A percentile compares a stretch with the other conserved stretches of the same genome.
These are phyloP conservation scores for Suillus sp. DNA, from an alignment of 768 basidiomycete genomes.

Conservation along the genomic window DNA sequence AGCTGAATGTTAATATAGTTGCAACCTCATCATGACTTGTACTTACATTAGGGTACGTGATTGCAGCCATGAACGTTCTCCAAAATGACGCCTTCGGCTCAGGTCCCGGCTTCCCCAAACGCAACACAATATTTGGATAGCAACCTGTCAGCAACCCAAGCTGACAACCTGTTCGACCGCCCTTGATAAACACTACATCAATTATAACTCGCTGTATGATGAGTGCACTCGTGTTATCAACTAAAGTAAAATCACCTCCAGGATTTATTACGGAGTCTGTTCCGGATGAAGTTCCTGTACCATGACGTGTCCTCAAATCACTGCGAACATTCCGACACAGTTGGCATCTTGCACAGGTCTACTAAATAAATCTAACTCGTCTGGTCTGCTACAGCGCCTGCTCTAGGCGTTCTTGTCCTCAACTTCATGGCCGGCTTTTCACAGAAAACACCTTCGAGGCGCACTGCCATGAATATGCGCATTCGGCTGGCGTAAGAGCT, in stretches of 20 bases:
- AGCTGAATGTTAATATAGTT: constrained; percentile 3
- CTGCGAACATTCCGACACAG: too few relatives aligned
- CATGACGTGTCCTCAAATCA: too few relatives aligned
- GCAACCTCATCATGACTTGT: too few relatives aligned
- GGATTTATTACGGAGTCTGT: too few relatives aligned
- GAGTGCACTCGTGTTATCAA: background rate
- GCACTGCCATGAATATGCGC: background rate
- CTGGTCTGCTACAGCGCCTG: background rate
- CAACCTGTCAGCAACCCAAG: background rate
- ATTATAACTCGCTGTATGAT: background rate
- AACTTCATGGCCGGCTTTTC: background rate
- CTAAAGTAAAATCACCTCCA: background rate
- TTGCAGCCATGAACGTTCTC: background rate
- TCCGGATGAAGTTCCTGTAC: background rate
- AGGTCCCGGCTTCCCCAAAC: background rate
- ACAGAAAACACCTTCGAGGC: background rate
- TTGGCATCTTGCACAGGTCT: too few relatives aligned
- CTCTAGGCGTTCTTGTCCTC: background rate
- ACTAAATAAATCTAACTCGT: background rate
- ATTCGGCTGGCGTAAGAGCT: background rate
- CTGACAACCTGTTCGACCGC: background rate
- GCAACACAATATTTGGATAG: too few relatives aligned
- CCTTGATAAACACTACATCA: background rate
- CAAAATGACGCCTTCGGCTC: background rate
- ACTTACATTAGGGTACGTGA: background rate